A percentile compares a stretch with the other conserved stretches of the same genome.
These are phyloP conservation scores for Phytophthora podocarpi DNA, from an alignment of 352 stramenopile species.

Conservation along the genomic window DNA sequence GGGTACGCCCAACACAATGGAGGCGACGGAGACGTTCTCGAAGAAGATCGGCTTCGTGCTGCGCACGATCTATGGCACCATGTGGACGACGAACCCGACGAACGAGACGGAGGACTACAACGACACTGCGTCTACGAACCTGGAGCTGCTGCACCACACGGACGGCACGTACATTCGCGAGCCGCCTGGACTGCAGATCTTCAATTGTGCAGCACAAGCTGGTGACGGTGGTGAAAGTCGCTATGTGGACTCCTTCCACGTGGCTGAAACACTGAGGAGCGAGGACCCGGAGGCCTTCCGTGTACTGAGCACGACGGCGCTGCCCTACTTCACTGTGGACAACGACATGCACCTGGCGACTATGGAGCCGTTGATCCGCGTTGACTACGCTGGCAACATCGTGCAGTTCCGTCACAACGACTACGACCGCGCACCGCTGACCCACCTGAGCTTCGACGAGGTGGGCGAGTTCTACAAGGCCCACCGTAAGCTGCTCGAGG, in stretches of 20 bases:
- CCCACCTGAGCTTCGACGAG: slow-evolving; percentile 77
- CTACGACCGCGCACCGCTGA: slow-evolving; percentile 85
- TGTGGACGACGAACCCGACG: slow-evolving; percentile 89
- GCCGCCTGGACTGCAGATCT: slow-evolving; percentile 88
- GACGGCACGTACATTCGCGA: slow-evolving; percentile 90
- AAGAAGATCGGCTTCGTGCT: slow-evolving; percentile 84
- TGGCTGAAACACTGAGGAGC: slow-evolving; percentile 64
- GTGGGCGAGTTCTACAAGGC: slow-evolving; percentile 76
- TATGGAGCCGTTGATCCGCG: slow-evolving; percentile 81
- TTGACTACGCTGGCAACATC: slow-evolving; percentile 76
- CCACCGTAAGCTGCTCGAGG: slow-evolving; percentile 68
- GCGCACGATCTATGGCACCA: slow-evolving; percentile 89
- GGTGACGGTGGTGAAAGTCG: slow-evolving; percentile 73
- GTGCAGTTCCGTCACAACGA: slow-evolving; percentile 90
- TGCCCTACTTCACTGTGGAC: slow-evolving; percentile 85
- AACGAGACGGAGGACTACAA: slow-evolving; percentile 78
- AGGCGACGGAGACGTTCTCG: slow-evolving; percentile 80
- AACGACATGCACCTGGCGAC: slow-evolving; percentile 74
- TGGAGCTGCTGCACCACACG: slow-evolving; percentile 86
- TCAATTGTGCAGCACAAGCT: slow-evolving; percentile 87
- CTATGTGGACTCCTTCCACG: slow-evolving; percentile 84
- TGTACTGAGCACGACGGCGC: slow-evolving; percentile 67
- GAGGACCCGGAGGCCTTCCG: slow-evolving; percentile 68
- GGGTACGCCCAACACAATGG: slow-evolving; percentile 71
- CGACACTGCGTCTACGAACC: slow-evolving; percentile 88